Evolutionary conservation across 768 basidiomycete species (phyloP).

Genomic region (Astraeus odoratus): DNA sequence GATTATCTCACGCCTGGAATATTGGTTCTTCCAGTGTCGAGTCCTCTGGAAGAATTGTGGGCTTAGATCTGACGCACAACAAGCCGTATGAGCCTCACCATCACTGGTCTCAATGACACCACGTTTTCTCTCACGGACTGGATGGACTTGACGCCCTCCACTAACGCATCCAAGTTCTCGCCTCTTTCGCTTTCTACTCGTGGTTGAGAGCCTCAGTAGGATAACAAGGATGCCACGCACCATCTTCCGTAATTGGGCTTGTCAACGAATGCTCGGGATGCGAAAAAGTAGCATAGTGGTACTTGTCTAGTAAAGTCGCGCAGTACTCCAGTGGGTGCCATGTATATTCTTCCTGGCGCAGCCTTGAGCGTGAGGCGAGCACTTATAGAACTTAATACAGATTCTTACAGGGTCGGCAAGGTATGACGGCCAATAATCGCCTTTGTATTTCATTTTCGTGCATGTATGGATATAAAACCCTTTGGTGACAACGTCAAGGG

Average conservation of each 20-base stretch:
- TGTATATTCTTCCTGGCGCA: slow-evolving; percentile 59
- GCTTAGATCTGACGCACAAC: background rate
- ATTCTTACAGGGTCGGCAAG: slow-evolving; percentile 73
- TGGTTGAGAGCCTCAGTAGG: slow-evolving; percentile 6
- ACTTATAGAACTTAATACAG: background rate
- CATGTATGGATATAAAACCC: slow-evolving; percentile 93
- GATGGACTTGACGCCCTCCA: slow-evolving; percentile 14
- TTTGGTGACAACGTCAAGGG: slow-evolving; percentile 22
- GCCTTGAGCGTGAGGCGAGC: slow-evolving; percentile 2
- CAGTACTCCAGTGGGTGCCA: slow-evolving; percentile 70
- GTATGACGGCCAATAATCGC: slow-evolving; percentile 84
- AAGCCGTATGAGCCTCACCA: slow-evolving; percentile 12
- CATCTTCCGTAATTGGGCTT: slow-evolving; percentile 22
- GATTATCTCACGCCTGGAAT: slow-evolving; percentile 29
- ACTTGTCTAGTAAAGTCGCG: slow-evolving; percentile 50
- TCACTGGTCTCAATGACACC: slow-evolving; percentile 20
- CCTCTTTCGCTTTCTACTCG: slow-evolving; percentile 11
- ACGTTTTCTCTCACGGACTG: slow-evolving; percentile 16
- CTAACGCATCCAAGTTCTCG: slow-evolving; percentile 16
- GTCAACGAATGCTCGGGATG: slow-evolving; percentile 49
- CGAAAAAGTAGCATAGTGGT: slow-evolving; percentile 67
- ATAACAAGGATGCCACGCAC: too few species aligned
- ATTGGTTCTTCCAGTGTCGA: slow-evolving; percentile 21
- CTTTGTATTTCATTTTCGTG: slow-evolving; percentile 95
- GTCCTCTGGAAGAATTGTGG: slow-evolving; percentile 15